These are phyloP conservation scores for Pseudogymnoascus destructans DNA, from an alignment of 2,329 filamentous ascomycete genomes.

Conservation along the genomic window DNA sequence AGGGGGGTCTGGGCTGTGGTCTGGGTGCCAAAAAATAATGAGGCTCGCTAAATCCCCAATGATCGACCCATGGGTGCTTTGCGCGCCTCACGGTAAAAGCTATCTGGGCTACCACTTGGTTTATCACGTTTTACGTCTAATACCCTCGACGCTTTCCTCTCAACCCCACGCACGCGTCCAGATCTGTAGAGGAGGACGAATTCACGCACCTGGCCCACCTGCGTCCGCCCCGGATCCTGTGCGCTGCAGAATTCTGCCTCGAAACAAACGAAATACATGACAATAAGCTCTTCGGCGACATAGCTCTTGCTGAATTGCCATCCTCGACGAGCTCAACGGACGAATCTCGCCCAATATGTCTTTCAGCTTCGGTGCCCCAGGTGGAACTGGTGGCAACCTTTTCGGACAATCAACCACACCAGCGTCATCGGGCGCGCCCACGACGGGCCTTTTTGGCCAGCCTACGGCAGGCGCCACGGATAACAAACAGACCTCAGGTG, in stretches of 20 bases:
- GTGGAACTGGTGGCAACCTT: constrained; percentile 10
- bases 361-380: constrained; percentile 25
- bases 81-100: not conserved
- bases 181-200: not conserved
- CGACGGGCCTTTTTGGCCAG: constrained; percentile 25
- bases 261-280: constrained; percentile 6
- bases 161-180: not conserved
- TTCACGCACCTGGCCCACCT: not conserved
- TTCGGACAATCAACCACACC: constrained; percentile 10
- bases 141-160: not conserved
- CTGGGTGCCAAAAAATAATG: not conserved
- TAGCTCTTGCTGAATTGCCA: not conserved
- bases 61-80: not conserved
- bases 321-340: not conserved
- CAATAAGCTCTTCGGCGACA: not conserved
- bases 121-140: not conserved
- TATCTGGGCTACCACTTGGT: not conserved
- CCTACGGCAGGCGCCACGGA: constrained; percentile 8
- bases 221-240: not conserved
- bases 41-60: constrained; percentile 3
- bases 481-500: not conserved
- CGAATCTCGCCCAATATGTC: constrained; percentile 20
- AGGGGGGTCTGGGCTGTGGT: not conserved
- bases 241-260: not conserved
- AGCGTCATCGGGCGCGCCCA: constrained; percentile 17